These are phyloP conservation scores for Cytospora piceae DNA, from an alignment of 2,329 filamentous ascomycete species.

Conservation along the genomic window DNA sequence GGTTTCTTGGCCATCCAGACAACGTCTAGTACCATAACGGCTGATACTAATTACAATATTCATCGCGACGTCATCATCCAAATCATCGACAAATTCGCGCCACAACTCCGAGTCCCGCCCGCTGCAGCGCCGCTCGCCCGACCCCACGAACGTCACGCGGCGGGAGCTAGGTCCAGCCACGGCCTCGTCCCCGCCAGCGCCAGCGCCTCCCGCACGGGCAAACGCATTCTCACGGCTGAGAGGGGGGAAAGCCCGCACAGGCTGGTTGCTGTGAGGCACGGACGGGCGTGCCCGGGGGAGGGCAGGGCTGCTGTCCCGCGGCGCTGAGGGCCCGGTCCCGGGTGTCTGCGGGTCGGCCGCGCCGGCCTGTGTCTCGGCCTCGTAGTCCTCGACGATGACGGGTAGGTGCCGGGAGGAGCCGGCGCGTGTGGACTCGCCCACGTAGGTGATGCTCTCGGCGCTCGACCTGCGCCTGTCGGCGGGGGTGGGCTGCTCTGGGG, in stretches of 20 bases:
- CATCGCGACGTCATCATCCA: not conserved
- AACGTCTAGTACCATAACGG: not conserved
- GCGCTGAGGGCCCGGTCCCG: not conserved
- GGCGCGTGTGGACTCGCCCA: not conserved
- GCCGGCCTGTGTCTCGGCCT: not conserved
- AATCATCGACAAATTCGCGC: not conserved
- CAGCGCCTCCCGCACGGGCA: not conserved
- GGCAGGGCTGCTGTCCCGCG: too few species aligned
- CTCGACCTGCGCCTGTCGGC: conserved; percentile 2
- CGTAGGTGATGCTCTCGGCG: conserved; percentile 1
- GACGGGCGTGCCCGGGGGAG: not conserved
- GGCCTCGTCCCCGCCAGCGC: too few species aligned
- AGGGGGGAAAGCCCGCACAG: not conserved
- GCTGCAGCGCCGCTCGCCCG: not conserved
- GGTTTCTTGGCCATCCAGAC: not conserved
- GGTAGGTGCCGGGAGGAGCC: not conserved
- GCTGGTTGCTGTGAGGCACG: not conserved
- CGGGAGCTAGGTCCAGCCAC: not conserved
- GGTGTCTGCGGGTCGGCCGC: not conserved
- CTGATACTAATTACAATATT: not conserved
- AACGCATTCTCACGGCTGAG: not conserved
- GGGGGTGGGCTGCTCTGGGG: not conserved
- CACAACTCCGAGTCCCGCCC: not conserved
- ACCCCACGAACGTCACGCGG: not conserved
- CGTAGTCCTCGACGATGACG: conserved; percentile 10